Percentiles rank a stretch among this genome's conserved stretches.
Evolutionary conservation across 2,329 filamentous ascomycete genomes (phyloP).

Genomic region (Aspergillus ochraceoroseus): DNA sequence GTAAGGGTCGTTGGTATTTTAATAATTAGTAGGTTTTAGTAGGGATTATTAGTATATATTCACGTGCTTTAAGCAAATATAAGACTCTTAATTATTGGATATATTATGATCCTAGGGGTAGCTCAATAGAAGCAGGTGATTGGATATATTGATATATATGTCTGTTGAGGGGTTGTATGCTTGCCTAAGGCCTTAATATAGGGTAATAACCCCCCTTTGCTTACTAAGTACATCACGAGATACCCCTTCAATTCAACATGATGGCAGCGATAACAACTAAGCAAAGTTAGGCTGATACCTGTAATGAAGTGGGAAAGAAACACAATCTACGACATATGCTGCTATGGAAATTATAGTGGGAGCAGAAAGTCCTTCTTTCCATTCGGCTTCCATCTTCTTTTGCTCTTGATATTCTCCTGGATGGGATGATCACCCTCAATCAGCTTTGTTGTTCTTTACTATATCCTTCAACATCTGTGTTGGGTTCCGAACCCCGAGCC

Average conservation of each 20-base stretch:
- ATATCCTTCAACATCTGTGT: constrained; percentile 4
- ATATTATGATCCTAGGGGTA: no score
- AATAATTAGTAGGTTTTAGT: no score
- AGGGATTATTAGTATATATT: no score
- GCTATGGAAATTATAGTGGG: neutral
- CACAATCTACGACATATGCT: neutral
- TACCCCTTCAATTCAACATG: no score
- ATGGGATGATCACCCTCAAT: constrained; percentile 1
- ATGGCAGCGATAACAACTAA: neutral
- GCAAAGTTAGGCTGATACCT: neutral
- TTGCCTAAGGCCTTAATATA: no score
- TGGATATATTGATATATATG: no score
- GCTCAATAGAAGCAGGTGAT: no score
- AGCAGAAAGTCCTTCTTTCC: neutral
- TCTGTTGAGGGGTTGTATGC: no score
- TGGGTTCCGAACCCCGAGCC: constrained; percentile 5
- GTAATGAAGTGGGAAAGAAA: neutral
- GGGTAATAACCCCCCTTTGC: neutral
- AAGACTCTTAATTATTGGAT: no score
- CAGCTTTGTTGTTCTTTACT: constrained; percentile 3
- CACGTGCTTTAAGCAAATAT: no score
- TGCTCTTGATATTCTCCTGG: neutral
- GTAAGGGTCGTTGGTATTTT: no score
- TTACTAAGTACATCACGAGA: no score
- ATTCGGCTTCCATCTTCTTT: neutral